phyloP scores from a whole-genome alignment of 768 basidiomycete species.

The Hericium rajendrae region DNA sequence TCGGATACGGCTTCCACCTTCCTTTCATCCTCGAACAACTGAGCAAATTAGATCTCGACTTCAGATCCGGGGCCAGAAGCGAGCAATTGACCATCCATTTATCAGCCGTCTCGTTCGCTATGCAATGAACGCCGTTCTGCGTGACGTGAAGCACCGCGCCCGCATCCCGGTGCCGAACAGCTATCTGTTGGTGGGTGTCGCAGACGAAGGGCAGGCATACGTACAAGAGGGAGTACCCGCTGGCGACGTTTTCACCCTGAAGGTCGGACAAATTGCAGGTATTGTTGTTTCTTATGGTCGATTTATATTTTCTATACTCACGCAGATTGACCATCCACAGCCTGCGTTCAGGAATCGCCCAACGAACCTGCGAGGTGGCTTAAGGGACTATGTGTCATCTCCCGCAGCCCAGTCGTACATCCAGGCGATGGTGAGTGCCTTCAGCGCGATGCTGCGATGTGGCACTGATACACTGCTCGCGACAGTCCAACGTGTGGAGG shows the following conservation, averaged over 20 bases:
- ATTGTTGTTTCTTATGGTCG: neutral
- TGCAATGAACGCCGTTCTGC: constrained; percentile 53
- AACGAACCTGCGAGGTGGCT: neutral
- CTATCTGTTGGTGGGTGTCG: constrained; percentile 67
- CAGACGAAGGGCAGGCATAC: constrained; percentile 74
- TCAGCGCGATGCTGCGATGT: neutral
- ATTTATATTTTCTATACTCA: neutral
- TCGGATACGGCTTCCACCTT: constrained; percentile 42
- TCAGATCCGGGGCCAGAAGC: constrained; percentile 28
- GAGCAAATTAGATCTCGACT: constrained; percentile 35
- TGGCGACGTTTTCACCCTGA: constrained; percentile 4
- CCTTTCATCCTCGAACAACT: constrained; percentile 41
- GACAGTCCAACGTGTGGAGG: constrained; percentile 18
- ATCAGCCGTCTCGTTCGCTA: constrained; percentile 49
- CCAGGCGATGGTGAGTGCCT: constrained; percentile 23
- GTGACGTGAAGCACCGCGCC: constrained; percentile 68
- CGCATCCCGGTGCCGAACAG: constrained; percentile 63
- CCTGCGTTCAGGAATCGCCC: constrained; percentile 6
- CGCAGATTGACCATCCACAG: neutral
- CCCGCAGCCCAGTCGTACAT: constrained; percentile 24
- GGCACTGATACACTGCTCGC: neutral
- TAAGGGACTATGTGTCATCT: constrained; percentile 13
- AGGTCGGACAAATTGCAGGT: constrained; percentile 6
- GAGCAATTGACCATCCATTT: constrained; percentile 45
- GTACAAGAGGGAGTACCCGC: constrained; percentile 9